A percentile compares a stretch with the other conserved stretches of the same genome.
Conservation (phyloP, 345 rosid genomes). For the Brassica nigra region DNA sequence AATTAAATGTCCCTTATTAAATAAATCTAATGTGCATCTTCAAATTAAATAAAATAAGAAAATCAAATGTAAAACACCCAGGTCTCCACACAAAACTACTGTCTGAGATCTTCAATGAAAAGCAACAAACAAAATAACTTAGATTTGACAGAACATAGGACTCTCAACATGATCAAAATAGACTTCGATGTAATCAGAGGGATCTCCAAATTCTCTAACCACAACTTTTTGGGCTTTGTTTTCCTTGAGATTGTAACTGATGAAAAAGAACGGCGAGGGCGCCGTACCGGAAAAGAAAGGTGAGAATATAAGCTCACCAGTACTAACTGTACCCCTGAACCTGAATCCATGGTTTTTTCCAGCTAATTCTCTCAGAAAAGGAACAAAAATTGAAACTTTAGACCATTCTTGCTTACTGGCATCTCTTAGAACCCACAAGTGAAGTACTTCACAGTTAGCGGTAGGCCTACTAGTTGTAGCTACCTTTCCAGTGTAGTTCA, state of each 20-base stretch:
- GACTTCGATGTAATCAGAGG: no score
- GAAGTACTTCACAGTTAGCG: background rate
- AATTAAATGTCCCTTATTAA: no score
- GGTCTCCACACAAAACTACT: background rate
- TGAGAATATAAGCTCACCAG: background rate
- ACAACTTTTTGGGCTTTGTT: background rate
- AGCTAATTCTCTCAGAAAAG: background rate
- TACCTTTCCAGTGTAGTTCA: constrained; percentile 3
- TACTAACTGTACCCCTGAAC: constrained; percentile 2
- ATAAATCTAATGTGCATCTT: no score
- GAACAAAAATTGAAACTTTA: background rate
- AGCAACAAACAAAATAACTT: background rate
- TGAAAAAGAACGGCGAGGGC: background rate
- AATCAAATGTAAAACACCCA: background rate
- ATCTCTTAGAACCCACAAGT: constrained; percentile 11
- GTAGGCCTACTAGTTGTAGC: background rate
- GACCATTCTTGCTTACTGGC: background rate
- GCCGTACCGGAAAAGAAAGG: background rate
- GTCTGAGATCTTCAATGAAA: background rate
- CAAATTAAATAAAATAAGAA: background rate
- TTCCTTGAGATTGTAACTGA: background rate
- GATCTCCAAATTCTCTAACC: background rate
- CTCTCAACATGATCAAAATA: no score
- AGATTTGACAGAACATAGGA: no score
- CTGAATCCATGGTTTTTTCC: rapidly evolving